Evolutionary conservation across 768 basidiomycete genomes (phyloP).

Genomic region (Boletus rubropictus): DNA sequence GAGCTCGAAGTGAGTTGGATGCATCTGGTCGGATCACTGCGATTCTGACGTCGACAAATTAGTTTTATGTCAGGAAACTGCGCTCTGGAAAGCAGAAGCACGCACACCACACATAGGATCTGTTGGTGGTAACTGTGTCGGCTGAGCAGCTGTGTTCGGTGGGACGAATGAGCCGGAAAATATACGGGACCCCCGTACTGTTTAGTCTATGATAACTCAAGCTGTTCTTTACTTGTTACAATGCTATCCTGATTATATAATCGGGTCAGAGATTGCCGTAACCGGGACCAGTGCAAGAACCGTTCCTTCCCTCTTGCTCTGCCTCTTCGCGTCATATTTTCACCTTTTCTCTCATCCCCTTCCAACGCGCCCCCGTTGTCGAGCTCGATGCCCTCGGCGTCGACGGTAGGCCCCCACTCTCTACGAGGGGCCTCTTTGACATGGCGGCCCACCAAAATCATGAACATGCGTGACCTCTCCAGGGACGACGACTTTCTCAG

Average conservation of each 20-base stretch:
- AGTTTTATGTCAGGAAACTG: conserved; percentile 96
- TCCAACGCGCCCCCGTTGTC: conserved; percentile 19
- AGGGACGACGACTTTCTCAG: conserved; percentile 89
- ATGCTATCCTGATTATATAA: conserved; percentile 20
- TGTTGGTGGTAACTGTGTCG: neutral
- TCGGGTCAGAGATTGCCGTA: conserved; percentile 24
- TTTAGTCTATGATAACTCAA: neutral
- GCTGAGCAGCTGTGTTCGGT: neutral
- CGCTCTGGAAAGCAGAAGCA: conserved; percentile 95
- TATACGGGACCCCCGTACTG: neutral
- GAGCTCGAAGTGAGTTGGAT: conserved; percentile 77
- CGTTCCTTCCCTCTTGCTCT: conserved; percentile 24
- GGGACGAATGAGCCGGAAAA: neutral
- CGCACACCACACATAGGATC: conserved; percentile 45
- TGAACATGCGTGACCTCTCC: conserved; percentile 87
- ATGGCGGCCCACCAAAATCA: conserved; percentile 84
- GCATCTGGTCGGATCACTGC: neutral
- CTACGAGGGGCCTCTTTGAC: conserved; percentile 29
- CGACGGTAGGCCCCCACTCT: conserved; percentile 23
- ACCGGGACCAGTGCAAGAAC: conserved; percentile 26
- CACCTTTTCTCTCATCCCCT: conserved; percentile 7
- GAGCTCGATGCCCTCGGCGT: conserved; percentile 31
- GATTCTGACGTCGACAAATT: conserved; percentile 22
- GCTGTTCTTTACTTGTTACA: neutral
- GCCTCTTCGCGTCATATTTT: conserved; percentile 31